A percentile compares a stretch with the other conserved stretches of the same genome.
Conservation (phyloP, 805 yeast genomes). For the Spathaspora passalidarum region DNA sequence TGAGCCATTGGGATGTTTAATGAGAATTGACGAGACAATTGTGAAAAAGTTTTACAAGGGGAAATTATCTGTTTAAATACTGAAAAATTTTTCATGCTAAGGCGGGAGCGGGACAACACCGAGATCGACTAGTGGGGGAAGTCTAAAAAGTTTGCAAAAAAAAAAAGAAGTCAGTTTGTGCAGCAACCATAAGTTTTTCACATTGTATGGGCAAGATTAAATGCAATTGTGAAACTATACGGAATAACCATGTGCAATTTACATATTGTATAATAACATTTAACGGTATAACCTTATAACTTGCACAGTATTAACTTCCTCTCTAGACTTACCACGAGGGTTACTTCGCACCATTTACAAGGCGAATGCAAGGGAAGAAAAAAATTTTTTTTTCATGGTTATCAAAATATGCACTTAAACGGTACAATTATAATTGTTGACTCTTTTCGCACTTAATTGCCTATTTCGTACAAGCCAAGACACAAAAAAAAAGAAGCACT, state of each 20-base stretch:
- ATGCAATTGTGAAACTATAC: too few species aligned
- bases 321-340: not conserved
- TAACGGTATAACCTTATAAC: too few species aligned
- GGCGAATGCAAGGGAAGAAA: not conserved
- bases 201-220: too few species aligned
- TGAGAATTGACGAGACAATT: not conserved
- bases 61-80: too few species aligned
- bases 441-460: not conserved
- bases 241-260: too few species aligned
- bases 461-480: not conserved
- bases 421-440: not conserved
- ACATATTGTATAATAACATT: too few species aligned
- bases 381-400: not conserved
- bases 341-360: not conserved
- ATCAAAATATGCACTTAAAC: not conserved
- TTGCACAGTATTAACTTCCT: too few species aligned
- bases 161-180: too few species aligned
- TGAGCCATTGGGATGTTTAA: conserved; percentile 14
- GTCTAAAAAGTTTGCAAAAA: not conserved
- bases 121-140: not conserved
- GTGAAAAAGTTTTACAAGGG: not conserved
- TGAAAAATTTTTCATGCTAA: conserved; percentile 4
- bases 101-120: not conserved
- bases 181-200: too few species aligned
- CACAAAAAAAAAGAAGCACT: too few species aligned